phyloP scores from a whole-genome alignment of 768 basidiomycete genomes.

The Podaxis sp. region DNA sequence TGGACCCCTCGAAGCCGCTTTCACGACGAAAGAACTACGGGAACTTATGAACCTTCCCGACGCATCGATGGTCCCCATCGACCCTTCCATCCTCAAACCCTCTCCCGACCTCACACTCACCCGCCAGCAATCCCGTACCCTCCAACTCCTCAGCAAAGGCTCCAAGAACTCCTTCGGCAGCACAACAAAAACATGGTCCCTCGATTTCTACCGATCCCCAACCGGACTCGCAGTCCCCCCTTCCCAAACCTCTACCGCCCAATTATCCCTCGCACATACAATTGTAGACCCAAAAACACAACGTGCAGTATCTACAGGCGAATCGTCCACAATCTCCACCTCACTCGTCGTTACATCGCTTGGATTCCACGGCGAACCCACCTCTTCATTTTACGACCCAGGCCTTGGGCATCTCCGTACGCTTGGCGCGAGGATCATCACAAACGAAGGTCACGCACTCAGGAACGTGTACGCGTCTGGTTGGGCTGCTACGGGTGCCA shows the following conservation, averaged over 20 bases:
- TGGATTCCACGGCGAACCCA: slow-evolving; percentile 78
- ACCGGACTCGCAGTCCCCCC: slow-evolving; percentile 38
- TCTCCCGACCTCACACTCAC: slow-evolving; percentile 36
- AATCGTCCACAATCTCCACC: slow-evolving; percentile 52
- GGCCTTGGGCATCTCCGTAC: slow-evolving; percentile 57
- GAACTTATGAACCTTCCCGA: slow-evolving; percentile 74
- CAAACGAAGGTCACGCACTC: slow-evolving; percentile 33
- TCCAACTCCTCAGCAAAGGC: slow-evolving; percentile 68
- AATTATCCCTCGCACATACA: slow-evolving; percentile 64
- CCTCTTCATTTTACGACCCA: slow-evolving; percentile 58
- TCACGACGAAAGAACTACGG: slow-evolving; percentile 90
- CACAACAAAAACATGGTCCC: slow-evolving; percentile 70
- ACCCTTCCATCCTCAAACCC: slow-evolving; percentile 40
- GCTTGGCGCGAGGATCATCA: slow-evolving; percentile 47
- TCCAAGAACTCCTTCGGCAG: slow-evolving; percentile 49
- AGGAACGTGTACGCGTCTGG: slow-evolving; percentile 86
- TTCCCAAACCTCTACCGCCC: slow-evolving; percentile 25
- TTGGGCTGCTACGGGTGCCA: slow-evolving; percentile 91
- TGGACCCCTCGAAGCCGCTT: slow-evolving; percentile 86
- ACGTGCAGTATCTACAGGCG: slow-evolving; percentile 56
- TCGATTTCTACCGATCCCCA: slow-evolving; percentile 82
- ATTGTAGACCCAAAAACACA: slow-evolving; percentile 46
- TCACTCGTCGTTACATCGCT: slow-evolving; percentile 86
- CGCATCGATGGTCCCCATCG: slow-evolving; percentile 66
- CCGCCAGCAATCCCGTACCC: slow-evolving; percentile 64